Conservation (phyloP, 75 land plant species). For the Pinus taeda region DNA sequence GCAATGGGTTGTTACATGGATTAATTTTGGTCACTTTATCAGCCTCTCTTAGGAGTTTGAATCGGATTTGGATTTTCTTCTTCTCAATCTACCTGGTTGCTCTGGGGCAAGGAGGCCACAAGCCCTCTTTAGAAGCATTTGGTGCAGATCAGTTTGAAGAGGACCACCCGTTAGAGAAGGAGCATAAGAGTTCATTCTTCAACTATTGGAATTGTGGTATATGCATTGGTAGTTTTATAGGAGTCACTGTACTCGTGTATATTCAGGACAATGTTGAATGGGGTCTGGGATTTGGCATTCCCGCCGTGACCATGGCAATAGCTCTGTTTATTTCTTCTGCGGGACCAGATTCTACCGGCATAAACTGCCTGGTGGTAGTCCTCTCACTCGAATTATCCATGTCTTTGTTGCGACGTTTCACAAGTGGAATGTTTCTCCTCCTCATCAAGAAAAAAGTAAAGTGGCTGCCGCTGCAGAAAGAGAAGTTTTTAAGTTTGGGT, state of each 20-base stretch:
- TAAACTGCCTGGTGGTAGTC: constrained; percentile 25
- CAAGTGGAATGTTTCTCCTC: constrained; percentile 5
- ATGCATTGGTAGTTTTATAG: constrained; percentile 14
- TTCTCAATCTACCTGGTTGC: constrained; percentile 47
- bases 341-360: constrained; percentile 42
- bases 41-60: constrained; percentile 14
- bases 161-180: constrained; percentile 21
- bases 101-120: constrained; percentile 67
- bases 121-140: constrained; percentile 80
- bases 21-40: constrained; percentile 41
- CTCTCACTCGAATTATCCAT: constrained; percentile 25
- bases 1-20: constrained; percentile 23
- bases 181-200: constrained; percentile 63
- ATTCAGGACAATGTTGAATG: constrained; percentile 67
- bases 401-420: constrained; percentile 26
- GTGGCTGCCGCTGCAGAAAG: constrained; percentile 4
- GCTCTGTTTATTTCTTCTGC: constrained; percentile 40
- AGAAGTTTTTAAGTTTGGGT: constrained; percentile 6
- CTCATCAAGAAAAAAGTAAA: not conserved
- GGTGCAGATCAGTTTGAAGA: constrained; percentile 84
- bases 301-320: constrained; percentile 25
- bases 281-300: constrained; percentile 59
- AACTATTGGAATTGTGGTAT: constrained; percentile 75
- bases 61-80: constrained; percentile 27
- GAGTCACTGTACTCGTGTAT: constrained; percentile 34